Base-by-base conservation (phyloP, 768 basidiomycete genomes). In the Trametes cubensis region DNA sequence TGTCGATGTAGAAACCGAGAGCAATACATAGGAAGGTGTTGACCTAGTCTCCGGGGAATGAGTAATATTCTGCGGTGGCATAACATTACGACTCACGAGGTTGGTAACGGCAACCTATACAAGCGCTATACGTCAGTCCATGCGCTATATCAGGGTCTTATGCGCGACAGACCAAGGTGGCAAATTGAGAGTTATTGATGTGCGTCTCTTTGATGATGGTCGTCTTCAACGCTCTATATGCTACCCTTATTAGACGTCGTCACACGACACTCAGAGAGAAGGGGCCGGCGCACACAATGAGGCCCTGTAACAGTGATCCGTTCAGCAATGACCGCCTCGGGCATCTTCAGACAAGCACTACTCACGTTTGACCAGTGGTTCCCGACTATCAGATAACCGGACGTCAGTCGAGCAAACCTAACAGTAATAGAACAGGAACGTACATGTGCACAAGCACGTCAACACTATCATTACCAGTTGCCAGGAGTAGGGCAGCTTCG, bases 151-250 rank as follows among this genome's bases (percentile, higher is more conserved):
- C n/a, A 28, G 21, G 38, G 6, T 8, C 18, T 18, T 8, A 23
- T 18, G 42, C 26, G 11, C 46, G n/a, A 25, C 67, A 20, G 59
- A 78, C 77, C 62, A 79, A 64, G 20, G 78, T 79, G 11, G 78
- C 77, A 61, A 79, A 79, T 58, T 79, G 70, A 3, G 78, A 78
- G 65, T 79, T 79, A 67, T 79, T 79, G 68, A 79, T 78, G 30
- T 78, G 63, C 2, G 75, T 71, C 64, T 77, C 73, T 40, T 75
- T 75, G 57, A 78, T 76, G 67, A 79, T 78, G 8, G 78, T 79
- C 8, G 78, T 79, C 66, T 78, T 79, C 58, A 77, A 64, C 2
- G 78, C 68, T 23, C 77, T 78, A 53, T 1, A 25, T 21, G 53
- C 15, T 17, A 11, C 57, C 40, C 41, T 48, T 45, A 41, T 60